These are phyloP conservation scores for Syzygium jambos DNA, from an alignment of 345 rosid species.

Conservation along the genomic window DNA sequence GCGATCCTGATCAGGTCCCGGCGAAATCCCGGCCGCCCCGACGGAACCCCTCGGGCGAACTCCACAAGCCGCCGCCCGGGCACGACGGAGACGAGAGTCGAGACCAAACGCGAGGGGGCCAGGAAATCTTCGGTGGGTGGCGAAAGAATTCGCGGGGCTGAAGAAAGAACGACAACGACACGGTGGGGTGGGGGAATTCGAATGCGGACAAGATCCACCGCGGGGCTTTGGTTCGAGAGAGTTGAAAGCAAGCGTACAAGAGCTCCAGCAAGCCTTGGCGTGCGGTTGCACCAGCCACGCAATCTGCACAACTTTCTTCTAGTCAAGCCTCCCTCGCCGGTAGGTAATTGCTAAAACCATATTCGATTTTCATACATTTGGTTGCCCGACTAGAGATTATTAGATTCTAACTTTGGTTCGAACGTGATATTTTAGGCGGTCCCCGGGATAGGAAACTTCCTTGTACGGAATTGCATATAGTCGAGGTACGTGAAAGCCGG, in stretches of 20 bases:
- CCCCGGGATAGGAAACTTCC: neutral
- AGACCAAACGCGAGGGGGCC: neutral
- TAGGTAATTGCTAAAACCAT: neutral
- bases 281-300: too few relatives aligned
- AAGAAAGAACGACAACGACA: neutral
- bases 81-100: neutral
- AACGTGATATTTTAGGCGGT: neutral
- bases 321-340: neutral
- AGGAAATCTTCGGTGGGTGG: neutral
- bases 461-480: neutral
- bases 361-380: neutral
- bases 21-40: neutral
- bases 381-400: neutral
- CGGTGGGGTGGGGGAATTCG: neutral
- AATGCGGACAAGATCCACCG: too few relatives aligned
- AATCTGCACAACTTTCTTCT: neutral
- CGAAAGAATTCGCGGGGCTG: neutral
- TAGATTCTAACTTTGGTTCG: neutral
- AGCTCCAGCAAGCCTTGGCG: too few relatives aligned
- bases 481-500: neutral
- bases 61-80: neutral
- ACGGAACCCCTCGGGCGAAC: rapidly evolving
- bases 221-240: too few relatives aligned
- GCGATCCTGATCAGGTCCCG: neutral
- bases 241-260: too few relatives aligned